These are phyloP conservation scores for Suhomyces bokatorum DNA, from an alignment of 1,139 yeast species.

Conservation along the genomic window DNA sequence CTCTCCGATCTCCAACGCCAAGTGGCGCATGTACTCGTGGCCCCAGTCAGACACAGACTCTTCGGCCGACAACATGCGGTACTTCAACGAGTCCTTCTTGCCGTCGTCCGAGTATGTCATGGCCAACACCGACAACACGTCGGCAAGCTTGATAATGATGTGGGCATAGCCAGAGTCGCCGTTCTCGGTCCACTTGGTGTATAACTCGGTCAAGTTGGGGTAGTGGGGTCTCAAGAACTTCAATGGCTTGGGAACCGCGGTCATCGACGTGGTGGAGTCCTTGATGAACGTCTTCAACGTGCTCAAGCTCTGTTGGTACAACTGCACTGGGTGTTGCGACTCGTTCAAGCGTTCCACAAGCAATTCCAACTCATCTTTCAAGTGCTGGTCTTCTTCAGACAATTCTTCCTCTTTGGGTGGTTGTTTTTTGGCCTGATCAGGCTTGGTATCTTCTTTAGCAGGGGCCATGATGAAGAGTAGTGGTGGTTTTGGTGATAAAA, in stretches of 20 bases:
- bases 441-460: conserved; percentile 21
- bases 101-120: conserved; percentile 93
- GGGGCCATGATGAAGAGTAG: conserved; percentile 16
- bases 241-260: conserved; percentile 98
- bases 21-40: conserved; percentile 94
- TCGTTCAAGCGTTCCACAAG: conserved; percentile 74
- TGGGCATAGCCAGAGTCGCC: conserved; percentile 16
- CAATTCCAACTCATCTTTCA: conserved; percentile 84
- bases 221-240: conserved; percentile 91
- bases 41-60: conserved; percentile 88
- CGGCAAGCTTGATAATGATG: conserved; percentile 53
- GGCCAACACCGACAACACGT: conserved; percentile 86
- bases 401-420: conserved; percentile 69
- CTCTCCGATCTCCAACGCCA: conserved; percentile 92
- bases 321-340: conserved; percentile 40
- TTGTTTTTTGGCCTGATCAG: conserved; percentile 26
- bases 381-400: conserved; percentile 89
- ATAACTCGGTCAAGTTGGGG: conserved; percentile 61
- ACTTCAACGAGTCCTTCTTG: conserved; percentile 76
- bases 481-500: conserved; percentile 2
- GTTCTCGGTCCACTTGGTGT: conserved; percentile 64
- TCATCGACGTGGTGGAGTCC: conserved; percentile 96
- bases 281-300: conserved; percentile 76
- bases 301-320: conserved; percentile 60
- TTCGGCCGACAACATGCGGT: conserved; percentile 66